Base-by-base conservation (phyloP, 768 basidiomycete species). In the Tricholoma terreum region DNA sequence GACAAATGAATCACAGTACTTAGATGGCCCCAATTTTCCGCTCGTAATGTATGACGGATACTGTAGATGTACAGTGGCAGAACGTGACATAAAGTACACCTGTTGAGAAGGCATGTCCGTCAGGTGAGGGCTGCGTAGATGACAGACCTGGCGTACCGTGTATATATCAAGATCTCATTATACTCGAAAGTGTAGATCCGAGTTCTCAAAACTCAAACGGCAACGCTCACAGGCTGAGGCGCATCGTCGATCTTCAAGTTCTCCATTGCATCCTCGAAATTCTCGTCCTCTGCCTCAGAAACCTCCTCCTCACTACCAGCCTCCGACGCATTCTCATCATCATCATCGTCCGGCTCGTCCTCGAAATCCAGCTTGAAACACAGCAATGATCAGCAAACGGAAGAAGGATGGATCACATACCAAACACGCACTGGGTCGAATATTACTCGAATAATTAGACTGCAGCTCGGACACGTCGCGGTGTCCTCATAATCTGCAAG, bases 381-480 rank as follows among this genome's bases (percentile, higher is more conserved):
- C 33, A 24, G 52, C 38, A 59, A 59, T 55, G 4, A 45, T 42
- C 50, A 61, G 56, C 12, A 46, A 50, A 6, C 21, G 35, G 30
- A 30, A 30, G 8, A 30, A 30, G 4, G 9, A 59, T 54, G 24
- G 61, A 34, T 6, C 54, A 10, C n/a, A 56, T 36, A 38, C 46
- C 59, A 54, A 43, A 60, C 34, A 82, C 91, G 67, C 67, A 98
- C 96, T 49, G 94, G 95, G 71, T 99, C 96, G 71, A 87, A 98
- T 43, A 98, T 83, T 42, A 98, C 90, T 55, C 96, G 78, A 50
- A 98, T 92, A 31, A 98, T 81, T 21, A 98, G 78, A 61, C 92
- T 95, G 65, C 97, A 99, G 70, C 92, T 95, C 0, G 97, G 97
- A 76, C 97, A 98, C 51, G 84, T 94, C 21, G 95, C 96, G 46